Evolutionary conservation across 371 early-diverging fungal genomes (phyloP).

Genomic region (Mucor circinelloides): DNA sequence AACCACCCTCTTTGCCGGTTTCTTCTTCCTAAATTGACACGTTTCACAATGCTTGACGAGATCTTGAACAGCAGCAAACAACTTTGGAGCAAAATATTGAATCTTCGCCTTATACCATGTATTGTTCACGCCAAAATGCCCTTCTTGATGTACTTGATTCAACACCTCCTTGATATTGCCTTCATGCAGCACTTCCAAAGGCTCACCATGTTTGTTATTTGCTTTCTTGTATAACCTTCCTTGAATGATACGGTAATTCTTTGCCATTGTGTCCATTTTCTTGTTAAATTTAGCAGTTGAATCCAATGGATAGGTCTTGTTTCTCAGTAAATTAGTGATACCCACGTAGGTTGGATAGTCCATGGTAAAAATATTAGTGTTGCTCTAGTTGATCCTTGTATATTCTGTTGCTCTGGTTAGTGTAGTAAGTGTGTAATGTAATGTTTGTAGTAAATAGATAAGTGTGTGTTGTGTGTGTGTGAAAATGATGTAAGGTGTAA

Average conservation of each 20-base stretch:
- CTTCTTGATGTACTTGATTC: slow-evolving; percentile 23
- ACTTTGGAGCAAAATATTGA: neutral
- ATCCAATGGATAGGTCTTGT: slow-evolving; percentile 8
- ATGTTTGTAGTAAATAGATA: too few relatives aligned
- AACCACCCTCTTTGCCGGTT: slow-evolving; percentile 4
- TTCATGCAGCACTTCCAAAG: slow-evolving; percentile 19
- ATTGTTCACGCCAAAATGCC: slow-evolving; percentile 25
- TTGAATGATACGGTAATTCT: neutral
- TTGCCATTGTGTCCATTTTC: neutral
- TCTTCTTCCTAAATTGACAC: slow-evolving; percentile 13
- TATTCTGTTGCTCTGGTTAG: too few relatives aligned
- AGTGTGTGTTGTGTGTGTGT: too few relatives aligned
- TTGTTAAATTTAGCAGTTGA: neutral
- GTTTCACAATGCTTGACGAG: slow-evolving; percentile 4
- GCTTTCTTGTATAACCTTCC: neutral
- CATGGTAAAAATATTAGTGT: neutral
- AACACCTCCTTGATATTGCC: slow-evolving; percentile 18
- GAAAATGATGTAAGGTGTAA: too few relatives aligned
- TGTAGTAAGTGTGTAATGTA: too few relatives aligned
- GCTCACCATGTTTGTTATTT: neutral
- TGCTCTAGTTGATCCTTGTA: too few relatives aligned
- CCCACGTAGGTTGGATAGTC: slow-evolving; percentile 15
- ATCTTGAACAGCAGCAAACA: slow-evolving; percentile 3
- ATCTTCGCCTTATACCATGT: slow-evolving; percentile 14
- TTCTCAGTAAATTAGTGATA: neutral